Evolutionary conservation across 1,284 basidiomycete species (phyloP), one percentile per base, ranked within the genome.

Genomic region (Neotropicomus parvogracilis): DNA sequence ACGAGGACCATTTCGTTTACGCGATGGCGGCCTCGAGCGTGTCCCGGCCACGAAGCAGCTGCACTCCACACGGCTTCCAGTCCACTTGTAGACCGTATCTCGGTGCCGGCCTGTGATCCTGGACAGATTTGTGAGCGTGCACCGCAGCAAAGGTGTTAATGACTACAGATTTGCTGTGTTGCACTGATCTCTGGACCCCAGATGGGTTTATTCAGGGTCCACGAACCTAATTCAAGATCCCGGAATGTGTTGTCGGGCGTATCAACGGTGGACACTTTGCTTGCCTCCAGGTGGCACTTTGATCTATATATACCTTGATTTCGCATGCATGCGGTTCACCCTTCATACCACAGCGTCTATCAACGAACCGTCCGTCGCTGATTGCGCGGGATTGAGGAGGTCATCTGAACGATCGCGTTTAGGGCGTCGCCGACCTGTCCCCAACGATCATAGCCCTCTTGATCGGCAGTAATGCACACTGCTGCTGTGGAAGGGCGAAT

Each of bases 371-470:
- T 46, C 38, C 40, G 33, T 60, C 54, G 63, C 55, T 14, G 50
- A 56, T 65, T 56, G 52, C 49, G 58, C 57, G 63, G 61, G 29
- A 48, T 10, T 46, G 44, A 41, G 13, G 39, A 32, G 40, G 31
- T 31, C 33, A 29, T 43, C 46, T 20, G 42, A 52, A 39, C 14
- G 24, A 39, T 50, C 61, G 58, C 55, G 44, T 37, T 62, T 60
- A 53, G 44, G 29, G 59, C 50, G 49, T 51, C 59, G 59, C 60
- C 60, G 52, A 60, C 49, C 35, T 64, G 59, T 64, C 63, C 40
- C 62, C 60, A 52, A 64, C n/a, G 32, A 50, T 59, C 57, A 51
- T 44, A 38, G 33, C 24, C 45, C 47, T 45, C 37, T 19, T 59
- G 57, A 62, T 62, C 63, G 63, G 60, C 32, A 39, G 48, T 40